These are phyloP conservation scores for Knufia petricola DNA, from an alignment of 2,329 filamentous ascomycete genomes.

Conservation along the genomic window DNA sequence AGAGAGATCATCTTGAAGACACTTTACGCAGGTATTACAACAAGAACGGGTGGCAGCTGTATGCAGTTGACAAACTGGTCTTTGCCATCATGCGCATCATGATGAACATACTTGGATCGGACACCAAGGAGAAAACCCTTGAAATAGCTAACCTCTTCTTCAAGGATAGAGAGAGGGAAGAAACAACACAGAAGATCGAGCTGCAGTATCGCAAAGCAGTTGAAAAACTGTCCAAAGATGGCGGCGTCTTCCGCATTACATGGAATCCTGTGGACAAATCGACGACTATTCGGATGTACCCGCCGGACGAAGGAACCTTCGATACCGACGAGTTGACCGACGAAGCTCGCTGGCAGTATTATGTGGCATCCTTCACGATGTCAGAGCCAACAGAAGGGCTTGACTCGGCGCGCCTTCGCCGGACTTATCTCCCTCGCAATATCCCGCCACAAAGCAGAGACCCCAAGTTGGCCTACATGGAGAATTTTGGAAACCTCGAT, in stretches of 20 bases:
- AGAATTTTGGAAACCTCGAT: conserved; percentile 43
- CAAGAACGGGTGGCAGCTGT: conserved; percentile 82
- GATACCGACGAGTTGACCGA: conserved; percentile 60
- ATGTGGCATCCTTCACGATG: conserved; percentile 83
- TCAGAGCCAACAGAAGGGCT: conserved; percentile 81
- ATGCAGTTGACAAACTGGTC: conserved; percentile 83
- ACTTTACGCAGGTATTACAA: conserved; percentile 86
- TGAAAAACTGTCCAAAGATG: conserved; percentile 85
- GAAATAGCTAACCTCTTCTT: conserved; percentile 85
- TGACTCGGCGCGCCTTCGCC: conserved; percentile 53
- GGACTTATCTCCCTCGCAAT: conserved; percentile 62
- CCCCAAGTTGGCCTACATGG: conserved; percentile 53
- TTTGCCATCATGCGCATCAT: conserved; percentile 71
- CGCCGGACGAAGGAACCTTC: conserved; percentile 70
- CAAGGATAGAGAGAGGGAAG: conserved; percentile 67
- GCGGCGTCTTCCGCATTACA: conserved; percentile 79
- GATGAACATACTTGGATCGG: conserved; percentile 53
- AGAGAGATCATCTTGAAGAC: conserved; percentile 78
- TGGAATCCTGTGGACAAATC: conserved; percentile 63
- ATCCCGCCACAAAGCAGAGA: conserved; percentile 53
- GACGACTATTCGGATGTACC: conserved; percentile 71
- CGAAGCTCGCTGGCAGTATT: conserved; percentile 76
- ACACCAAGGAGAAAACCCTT: conserved; percentile 85
- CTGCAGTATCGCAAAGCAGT: conserved; percentile 85
- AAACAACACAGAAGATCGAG: conserved; percentile 82